Conservation (phyloP, 1,139 yeast genomes). For the Yamadazyma kanchanaburiensis region DNA sequence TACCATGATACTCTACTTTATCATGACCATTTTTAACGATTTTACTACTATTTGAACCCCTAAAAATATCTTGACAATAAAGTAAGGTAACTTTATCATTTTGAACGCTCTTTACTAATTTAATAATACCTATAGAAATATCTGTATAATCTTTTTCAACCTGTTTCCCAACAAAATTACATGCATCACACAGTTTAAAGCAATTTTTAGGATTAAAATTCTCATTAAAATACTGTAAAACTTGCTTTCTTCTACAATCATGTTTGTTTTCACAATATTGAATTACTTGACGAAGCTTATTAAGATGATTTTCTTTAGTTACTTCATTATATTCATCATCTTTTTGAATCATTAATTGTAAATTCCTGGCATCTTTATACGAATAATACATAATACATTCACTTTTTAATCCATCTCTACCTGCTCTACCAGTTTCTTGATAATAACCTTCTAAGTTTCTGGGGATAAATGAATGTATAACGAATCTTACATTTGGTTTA, state of each 20-base stretch:
- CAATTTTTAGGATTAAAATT: constrained; percentile 67
- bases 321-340: constrained; percentile 64
- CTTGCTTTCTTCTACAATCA: constrained; percentile 88
- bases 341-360: constrained; percentile 73
- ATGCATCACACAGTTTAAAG: constrained; percentile 79
- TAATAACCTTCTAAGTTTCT: constrained; percentile 92
- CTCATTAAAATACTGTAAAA: constrained; percentile 87
- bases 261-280: constrained; percentile 89
- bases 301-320: constrained; percentile 74
- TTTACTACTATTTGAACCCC: constrained; percentile 68
- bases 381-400: constrained; percentile 81
- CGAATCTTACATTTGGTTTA: constrained; percentile 91
- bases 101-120: constrained; percentile 56
- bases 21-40: constrained; percentile 65
- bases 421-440: constrained; percentile 99
- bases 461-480: constrained; percentile 86
- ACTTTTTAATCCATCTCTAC: constrained; percentile 84
- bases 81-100: constrained; percentile 66
- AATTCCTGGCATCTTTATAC: constrained; percentile 69
- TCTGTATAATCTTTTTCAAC: constrained; percentile 67
- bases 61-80: constrained; percentile 79
- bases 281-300: constrained; percentile 76
- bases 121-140: constrained; percentile 57
- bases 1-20: constrained; percentile 59
- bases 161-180: constrained; percentile 51